A percentile compares a stretch with the other conserved stretches of the same genome.
Conservation (phyloP, 164 flowering plant species). For the Houttuynia cordata region DNA sequence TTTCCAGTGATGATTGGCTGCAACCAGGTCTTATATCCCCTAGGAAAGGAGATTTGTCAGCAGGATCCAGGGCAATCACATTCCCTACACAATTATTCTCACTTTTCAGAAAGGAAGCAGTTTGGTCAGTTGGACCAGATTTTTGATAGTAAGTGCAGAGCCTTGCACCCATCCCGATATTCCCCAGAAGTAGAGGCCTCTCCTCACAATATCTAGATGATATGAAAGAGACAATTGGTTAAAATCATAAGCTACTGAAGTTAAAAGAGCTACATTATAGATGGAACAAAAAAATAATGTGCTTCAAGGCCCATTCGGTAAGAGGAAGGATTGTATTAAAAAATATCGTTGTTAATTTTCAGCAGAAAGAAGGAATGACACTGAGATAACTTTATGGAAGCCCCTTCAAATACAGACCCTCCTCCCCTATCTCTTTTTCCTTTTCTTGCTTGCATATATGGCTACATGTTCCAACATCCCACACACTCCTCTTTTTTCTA, state of each 20-base stretch:
- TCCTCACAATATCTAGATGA: constrained; percentile 83
- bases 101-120: constrained; percentile 43
- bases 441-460: too few species aligned
- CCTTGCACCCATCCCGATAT: constrained; percentile 96
- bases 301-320: too few species aligned
- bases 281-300: too few species aligned
- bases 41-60: constrained; percentile 94
- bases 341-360: too few species aligned
- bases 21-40: constrained; percentile 85
- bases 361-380: too few species aligned
- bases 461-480: too few species aligned
- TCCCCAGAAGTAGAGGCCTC: constrained; percentile 83
- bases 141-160: constrained; percentile 90
- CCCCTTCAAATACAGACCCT: too few species aligned
- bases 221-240: not conserved
- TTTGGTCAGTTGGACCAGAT: constrained; percentile 58
- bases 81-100: constrained; percentile 45
- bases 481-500: too few species aligned
- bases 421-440: too few species aligned
- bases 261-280: not conserved
- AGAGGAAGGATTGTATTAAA: too few species aligned
- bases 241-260: not conserved
- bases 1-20: constrained; percentile 74
- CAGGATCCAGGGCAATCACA: constrained; percentile 58
- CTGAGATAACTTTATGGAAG: too few species aligned